Evolutionary conservation across 768 basidiomycete species (phyloP), one percentile per base, ranked within the genome.

Genomic region (Amanita jacksonii): DNA sequence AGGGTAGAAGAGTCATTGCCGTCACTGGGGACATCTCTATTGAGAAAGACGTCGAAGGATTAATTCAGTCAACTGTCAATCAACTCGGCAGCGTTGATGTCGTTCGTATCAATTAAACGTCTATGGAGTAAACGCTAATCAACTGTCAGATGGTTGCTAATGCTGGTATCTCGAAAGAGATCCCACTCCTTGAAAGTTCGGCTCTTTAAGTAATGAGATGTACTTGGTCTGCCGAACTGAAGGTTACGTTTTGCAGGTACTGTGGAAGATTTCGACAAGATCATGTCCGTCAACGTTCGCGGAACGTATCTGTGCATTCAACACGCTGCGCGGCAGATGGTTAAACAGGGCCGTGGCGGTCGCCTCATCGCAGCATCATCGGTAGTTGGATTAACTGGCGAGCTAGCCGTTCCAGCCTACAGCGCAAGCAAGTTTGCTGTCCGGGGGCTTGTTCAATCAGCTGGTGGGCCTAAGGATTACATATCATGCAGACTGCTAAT

Each of bases 251-350:
- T 27, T 25, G 16, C 37, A 66, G 73, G 62, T 3, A 52, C 56
- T 2, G 37, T 61, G 1, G 59, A 66, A 7, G 57, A 65, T 0
- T 70, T 62, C 65, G 66, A 78, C 53, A 58, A 52, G 53, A 31
- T 61, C 5, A 59, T 72, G 47, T 60, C 66, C 4, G 61, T 81
- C 51, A 82, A 83, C 51, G 63, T 69, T 48, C 69, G 73, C 41
- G 79, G 78, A 28, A 60, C 68, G 2, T 79, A 74, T 61, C 66
- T 76, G 48, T 81, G 76, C 54, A 81, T 81, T 34, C 76, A 80
- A 42, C 66, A 79, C 47, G 81, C 79, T 1, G 79, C 75, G 13
- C 62, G 61, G 41, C 72, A 75, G 51, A 83, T 83, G 81, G 55
- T 59, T 18, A 65, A 78, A 7, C 74, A 75, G 58, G 67, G 70